Base-by-base conservation (phyloP, 1,284 basidiomycete genomes). In the Leucoagaricus sp. region DNA sequence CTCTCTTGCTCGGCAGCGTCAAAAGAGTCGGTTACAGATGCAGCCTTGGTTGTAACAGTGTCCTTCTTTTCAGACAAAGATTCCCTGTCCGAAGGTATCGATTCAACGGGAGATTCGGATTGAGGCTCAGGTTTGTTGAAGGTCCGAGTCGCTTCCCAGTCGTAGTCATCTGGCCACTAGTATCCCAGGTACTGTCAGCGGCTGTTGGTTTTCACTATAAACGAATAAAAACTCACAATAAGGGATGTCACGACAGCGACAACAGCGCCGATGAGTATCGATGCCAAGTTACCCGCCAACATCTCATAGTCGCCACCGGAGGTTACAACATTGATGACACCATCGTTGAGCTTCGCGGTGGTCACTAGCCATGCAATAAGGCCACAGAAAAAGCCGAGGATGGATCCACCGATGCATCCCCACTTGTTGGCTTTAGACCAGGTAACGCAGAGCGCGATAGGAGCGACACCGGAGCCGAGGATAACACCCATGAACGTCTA, bases 211-310 rank as follows among this genome's bases (percentile, higher is more conserved):
- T n/a, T n/a, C n/a, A n/a, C n/a, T n/a, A n/a, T n/a, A n/a, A n/a
- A n/a, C n/a, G n/a, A n/a, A n/a, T n/a, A n/a, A n/a, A n/a, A 38
- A 67, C 83, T 60, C 64, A 86, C 85, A 45, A 91, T 72, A 44
- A 84, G 69, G 0, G 91, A 91, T 41, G 81, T 76, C 0, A 73
- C 75, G 26, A 86, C 74, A 0, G 91, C 83, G 63, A 97, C 76
- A 58, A 97, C 86, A 1, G 81, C 90, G 6, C 93, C 91, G 19
- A 92, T 80, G 19, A 86, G 86, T 63, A 98, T 92, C 0, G 93
- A 87, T 1, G 91, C 89, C 12, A 96, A 74, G 72, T 96, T 96
- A 4, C 94, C 94, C 0, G 93, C 87, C 15, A 96, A 79, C 88
- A 91, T 91, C 65, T 89, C 86, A 48, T 86, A 86, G 71, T 94